A percentile compares a stretch with the other conserved stretches of the same genome.
Evolutionary conservation across 176 grass and related monocot genomes (phyloP).

Genomic region (Dendrocalamus sinicus): DNA sequence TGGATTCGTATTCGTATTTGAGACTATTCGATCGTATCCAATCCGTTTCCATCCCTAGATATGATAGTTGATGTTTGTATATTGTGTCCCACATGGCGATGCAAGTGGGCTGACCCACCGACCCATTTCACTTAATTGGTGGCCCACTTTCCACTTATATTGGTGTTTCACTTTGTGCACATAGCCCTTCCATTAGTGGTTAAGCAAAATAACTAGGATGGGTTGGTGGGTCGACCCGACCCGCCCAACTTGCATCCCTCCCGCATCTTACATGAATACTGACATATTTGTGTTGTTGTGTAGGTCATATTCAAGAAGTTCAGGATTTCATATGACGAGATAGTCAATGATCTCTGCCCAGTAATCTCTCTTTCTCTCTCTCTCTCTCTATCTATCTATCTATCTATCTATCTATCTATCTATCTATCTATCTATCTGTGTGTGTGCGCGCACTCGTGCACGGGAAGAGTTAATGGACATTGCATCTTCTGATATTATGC

Average conservation of each 20-base stretch:
- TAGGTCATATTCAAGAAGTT: conserved; percentile 97
- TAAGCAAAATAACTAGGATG: background rate
- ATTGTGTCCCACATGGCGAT: background rate
- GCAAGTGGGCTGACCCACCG: no score
- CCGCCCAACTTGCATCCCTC: background rate
- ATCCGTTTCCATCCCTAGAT: no score
- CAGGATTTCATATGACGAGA: conserved; percentile 90
- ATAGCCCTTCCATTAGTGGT: background rate
- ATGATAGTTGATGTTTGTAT: conserved; percentile 33
- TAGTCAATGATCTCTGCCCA: conserved; percentile 79
- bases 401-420: no score
- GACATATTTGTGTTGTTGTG: conserved; percentile 41
- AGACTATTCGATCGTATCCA: no score
- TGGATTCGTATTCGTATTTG: no score
- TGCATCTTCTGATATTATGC: conserved; percentile 44
- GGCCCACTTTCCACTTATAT: no score
- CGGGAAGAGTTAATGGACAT: background rate
- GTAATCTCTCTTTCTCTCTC: conserved; percentile 48
- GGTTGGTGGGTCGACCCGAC: background rate
- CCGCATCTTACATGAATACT: conserved; percentile 10
- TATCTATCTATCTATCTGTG: no score
- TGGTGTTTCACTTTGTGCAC: no score
- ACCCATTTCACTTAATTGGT: no score
- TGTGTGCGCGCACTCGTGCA: background rate
- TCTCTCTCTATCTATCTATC: background rate